Evolutionary conservation across 805 yeast species (phyloP), one percentile per base, ranked within the genome.

Genomic region (Cyberlindnera subsufficiens): DNA sequence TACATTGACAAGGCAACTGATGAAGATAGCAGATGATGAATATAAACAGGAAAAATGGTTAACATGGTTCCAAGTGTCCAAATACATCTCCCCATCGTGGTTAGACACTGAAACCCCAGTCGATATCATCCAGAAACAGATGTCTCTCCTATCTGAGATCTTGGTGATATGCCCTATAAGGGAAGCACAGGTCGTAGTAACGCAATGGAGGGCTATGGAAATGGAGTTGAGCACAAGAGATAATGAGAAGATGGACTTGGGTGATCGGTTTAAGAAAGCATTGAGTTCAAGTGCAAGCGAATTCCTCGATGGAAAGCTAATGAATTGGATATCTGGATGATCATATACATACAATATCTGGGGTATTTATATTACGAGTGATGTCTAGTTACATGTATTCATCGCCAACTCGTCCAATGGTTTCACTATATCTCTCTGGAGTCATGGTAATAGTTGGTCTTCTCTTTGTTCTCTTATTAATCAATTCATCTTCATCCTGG

Each of bases 191-290:
- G 65, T 72, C 10, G 74, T 86, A 2, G 58, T 82, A 14, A 72
- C 75, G 14, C 86, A 82, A 43, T 85, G 93, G 87, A 74, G 73
- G 31, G 59, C 66, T 22, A 51, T 79, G 13, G 77, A 76, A 45
- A 42, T 63, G 37, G 71, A 67, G 25, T 44, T 67, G 7, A 54
- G 66, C n/a, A 46, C 67, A 3, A 57, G 65, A 45, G 36, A 46
- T 10, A 49, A 46, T 22, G 27, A 22, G 27, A 22, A 22, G 27
- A 1, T 22, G 27, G 27, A 22, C 27, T 22, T 22, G 11, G 10
- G 27, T 22, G 27, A 22, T 42, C 54, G 49, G 43, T 44, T 41
- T 40, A 58, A 46, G 39, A 54, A 49, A 35, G 56, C 59, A 1
- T 25, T 54, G 25, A 45, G 42, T 13, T 51, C 58, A 5, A 47